These are phyloP conservation scores for Lentinula lateritia DNA, from an alignment of 768 basidiomycete species.

Conservation along the genomic window DNA sequence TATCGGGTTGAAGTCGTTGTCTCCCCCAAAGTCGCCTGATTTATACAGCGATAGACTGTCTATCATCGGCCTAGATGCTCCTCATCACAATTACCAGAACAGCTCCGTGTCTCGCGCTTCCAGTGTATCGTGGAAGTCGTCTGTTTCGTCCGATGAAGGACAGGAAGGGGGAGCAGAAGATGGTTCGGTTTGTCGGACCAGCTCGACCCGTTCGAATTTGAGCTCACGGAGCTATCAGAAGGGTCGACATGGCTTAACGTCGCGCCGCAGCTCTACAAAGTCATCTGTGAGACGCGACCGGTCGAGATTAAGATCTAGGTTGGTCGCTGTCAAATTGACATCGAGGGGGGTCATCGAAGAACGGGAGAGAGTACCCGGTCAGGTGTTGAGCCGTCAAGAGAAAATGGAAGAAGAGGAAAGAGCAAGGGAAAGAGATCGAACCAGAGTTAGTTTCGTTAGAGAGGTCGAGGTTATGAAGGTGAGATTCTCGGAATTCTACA, in stretches of 20 bases:
- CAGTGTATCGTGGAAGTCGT: conserved; percentile 4
- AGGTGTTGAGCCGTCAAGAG: conserved; percentile 14
- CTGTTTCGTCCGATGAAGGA: conserved; percentile 3
- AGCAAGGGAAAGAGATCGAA: conserved; percentile 56
- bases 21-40: background rate
- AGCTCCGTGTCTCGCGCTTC: background rate
- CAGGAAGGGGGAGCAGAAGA: background rate
- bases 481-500: conserved; percentile 19
- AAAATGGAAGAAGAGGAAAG: conserved; percentile 28
- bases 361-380: conserved; percentile 17
- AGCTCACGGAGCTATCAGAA: background rate
- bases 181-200: background rate
- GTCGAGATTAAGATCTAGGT: conserved; percentile 16
- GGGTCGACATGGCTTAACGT: background rate
- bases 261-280: background rate
- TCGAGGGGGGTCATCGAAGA: conserved; percentile 22
- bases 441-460: conserved; percentile 70
- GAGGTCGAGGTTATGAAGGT: conserved; percentile 84
- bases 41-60: background rate
- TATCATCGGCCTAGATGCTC: background rate
- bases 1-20: background rate
- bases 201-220: background rate
- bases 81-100: too few species aligned
- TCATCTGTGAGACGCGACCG: background rate
- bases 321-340: conserved; percentile 47